Percentiles rank a stretch among this genome's conserved stretches.
Evolutionary conservation across 2,329 filamentous ascomycete species (phyloP).

Genomic region (Aspergillus fumigatus): DNA sequence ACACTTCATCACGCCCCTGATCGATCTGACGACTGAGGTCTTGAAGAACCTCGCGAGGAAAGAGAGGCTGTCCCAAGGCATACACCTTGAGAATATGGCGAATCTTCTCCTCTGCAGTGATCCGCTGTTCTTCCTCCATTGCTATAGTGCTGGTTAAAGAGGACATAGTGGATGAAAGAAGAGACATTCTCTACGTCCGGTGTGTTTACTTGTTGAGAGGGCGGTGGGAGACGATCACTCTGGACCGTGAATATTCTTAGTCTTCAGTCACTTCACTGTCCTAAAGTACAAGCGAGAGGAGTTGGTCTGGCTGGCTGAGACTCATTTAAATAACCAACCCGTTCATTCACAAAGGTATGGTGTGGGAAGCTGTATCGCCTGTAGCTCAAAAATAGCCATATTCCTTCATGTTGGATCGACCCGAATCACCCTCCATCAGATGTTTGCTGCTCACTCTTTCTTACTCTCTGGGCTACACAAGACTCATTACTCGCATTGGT

Average conservation of each 20-base stretch:
- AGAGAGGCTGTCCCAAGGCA: conserved; percentile 17
- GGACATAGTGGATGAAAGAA: neutral
- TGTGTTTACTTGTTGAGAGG: neutral
- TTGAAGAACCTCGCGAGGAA: conserved; percentile 15
- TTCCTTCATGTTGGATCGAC: neutral
- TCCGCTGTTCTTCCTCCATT: conserved; percentile 5
- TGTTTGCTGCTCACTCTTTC: neutral
- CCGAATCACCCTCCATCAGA: neutral
- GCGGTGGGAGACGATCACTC: neutral
- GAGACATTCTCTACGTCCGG: neutral
- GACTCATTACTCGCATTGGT: neutral
- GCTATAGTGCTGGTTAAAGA: neutral
- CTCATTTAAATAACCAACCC: neutral
- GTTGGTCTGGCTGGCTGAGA: neutral
- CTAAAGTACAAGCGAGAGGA: neutral
- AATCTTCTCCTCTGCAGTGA: conserved; percentile 10
- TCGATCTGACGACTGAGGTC: conserved; percentile 15
- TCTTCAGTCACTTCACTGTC: neutral
- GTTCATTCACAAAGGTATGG: neutral
- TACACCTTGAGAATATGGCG: conserved; percentile 17
- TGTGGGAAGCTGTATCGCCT: neutral
- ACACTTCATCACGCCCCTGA: conserved; percentile 11
- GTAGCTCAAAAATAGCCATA: neutral
- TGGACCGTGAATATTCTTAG: neutral
- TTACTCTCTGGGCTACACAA: neutral